Evolutionary conservation across 306 rosid species (phyloP), one percentile per base, ranked within the genome.

Genomic region (Sphenostylis stenocarpa): DNA sequence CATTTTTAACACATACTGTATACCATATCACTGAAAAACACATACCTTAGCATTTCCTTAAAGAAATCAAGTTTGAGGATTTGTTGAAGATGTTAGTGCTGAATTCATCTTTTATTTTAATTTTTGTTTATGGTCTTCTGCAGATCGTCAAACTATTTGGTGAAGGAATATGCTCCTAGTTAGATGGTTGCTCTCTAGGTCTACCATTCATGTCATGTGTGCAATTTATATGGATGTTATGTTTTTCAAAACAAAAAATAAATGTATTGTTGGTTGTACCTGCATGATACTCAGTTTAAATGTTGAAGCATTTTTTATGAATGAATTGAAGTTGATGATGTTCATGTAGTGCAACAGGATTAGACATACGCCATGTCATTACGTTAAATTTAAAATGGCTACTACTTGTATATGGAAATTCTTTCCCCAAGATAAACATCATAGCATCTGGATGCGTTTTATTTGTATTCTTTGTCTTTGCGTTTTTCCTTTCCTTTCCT

Each of bases 11-110:
- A n/a, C 33, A 55, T 23, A 55, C 20, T 34, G 45, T 19, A 23
- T 55, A 7, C 55, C 15, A 38, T 20, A 5, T 56, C 48, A 47
- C 64, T 47, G 49, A 47, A 33, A 21, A 48, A 36, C 13, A 19
- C 17, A 58, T 19, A 56, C 29, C 33, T 45, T 1, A 14, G 12
- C n/a, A 66, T 48, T 28, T 49, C 72, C 58, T 47, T 9, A 33
- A 75, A 75, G 31, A 20, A 48, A 48, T 48, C 72, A 48, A 19
- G 38, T 13, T 0, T 60, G 52, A 76, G 47, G 67, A 77, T 77
- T 51, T 77, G 75, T 43, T 77, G 56, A 38, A 7, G 10, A 10
- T 67, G 29, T 28, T 56, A 29, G 13, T 16, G 13, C 31, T 64
- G 57, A 66, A 43, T n/a, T 67, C 48, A 17, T 76, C 45, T 28